Evolutionary conservation across 306 rosid genomes (phyloP), one percentile per base, ranked within the genome.

Genomic region (Fragaria ananassa): DNA sequence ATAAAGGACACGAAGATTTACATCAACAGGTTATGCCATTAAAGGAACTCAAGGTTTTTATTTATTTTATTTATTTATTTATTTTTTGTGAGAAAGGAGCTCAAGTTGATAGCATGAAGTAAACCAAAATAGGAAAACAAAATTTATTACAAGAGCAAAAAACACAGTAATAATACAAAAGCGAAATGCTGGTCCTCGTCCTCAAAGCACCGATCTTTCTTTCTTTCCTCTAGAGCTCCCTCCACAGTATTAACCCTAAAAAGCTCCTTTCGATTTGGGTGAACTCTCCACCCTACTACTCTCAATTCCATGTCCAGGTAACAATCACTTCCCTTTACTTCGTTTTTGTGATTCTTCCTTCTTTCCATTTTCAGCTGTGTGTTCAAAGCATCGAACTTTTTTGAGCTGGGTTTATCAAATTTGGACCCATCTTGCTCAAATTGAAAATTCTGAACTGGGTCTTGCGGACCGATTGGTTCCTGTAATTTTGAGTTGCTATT

Each of bases 241-340:
- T 72, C 18, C 51, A 35, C 51, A 35, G 11, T 39, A 37, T 58
- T 12, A 53, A 72, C 14, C 67, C 76, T 39, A 37, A 37, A 44
- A 23, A 2, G 23, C 65, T 4, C 15, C 34, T 14, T 23, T 56
- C 76, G 19, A 72, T 35, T 72, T 37, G 67, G 67, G 53, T 23
- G 7, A 49, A 15, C 8, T 46, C 51, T 1, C 18, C 51, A 46
- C 51, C 50, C 17, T 13, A 11, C 51, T 13, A 46, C 51, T 12
- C 41, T 37, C 67, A 39, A 56, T 72, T 39, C 67, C 34, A 58
- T 25, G 3, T 12, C 65, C 18, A 72, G 67, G 76, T 72, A 56
- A 56, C 76, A 39, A 56, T 56, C 17, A 58, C 49, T 72, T n/a
- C 51, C 51, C 8, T 54, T 21, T 37, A 23, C 41, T 72, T 39